Base-by-base conservation (phyloP, 768 basidiomycete species). In the Cystofilobasidium bisporidii region DNA sequence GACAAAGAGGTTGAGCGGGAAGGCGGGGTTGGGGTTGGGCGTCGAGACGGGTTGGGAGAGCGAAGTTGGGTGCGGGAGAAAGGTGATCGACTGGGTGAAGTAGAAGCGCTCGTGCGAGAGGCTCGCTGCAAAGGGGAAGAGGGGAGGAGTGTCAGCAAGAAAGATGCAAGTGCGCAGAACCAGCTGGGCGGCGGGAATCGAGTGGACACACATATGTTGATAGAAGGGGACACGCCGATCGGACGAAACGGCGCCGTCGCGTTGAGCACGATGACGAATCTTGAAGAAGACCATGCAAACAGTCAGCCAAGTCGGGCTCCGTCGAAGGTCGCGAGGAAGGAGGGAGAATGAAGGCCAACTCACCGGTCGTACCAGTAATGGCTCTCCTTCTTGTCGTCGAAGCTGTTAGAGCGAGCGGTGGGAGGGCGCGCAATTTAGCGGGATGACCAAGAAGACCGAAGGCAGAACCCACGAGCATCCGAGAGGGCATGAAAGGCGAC, bases 61-160 rank as follows among this genome's bases (percentile, higher is more conserved):
- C 28, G 60, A 47, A 14, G 41, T 8, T 18, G 8, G 24, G 5
- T 3, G 8, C 11, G 60, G 60, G 17, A 61, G 38, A 43, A 61
- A 61, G n/a, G 60, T 61, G 26, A 61, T 38, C 22, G 41, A 45
- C 41, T 61, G 60, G 14, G 60, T 41, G 43, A 61, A 61, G 60
- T 61, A 61, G 17, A 61, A 61, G 20, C 36, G 28, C 26, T n/a
- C 12, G 26, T 38, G 17, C 4, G 14, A 11, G 17, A 61, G 60
- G 41, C 60, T 41, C 15, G 60, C 60, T 61, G 41, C 20, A 24
- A 12, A 32, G 3, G 2, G 41, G 22, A 26, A 17, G 12, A 10
- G 24, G 60, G 1, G 14, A 12, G 24, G 4, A 47, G 15, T 1
- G 43, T 28, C 26, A 61, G 36, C 18, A n/a, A n/a, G n/a, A n/a